Base-by-base conservation (phyloP, 2,329 filamentous ascomycete species). In the Elsinoe arachidis region DNA sequence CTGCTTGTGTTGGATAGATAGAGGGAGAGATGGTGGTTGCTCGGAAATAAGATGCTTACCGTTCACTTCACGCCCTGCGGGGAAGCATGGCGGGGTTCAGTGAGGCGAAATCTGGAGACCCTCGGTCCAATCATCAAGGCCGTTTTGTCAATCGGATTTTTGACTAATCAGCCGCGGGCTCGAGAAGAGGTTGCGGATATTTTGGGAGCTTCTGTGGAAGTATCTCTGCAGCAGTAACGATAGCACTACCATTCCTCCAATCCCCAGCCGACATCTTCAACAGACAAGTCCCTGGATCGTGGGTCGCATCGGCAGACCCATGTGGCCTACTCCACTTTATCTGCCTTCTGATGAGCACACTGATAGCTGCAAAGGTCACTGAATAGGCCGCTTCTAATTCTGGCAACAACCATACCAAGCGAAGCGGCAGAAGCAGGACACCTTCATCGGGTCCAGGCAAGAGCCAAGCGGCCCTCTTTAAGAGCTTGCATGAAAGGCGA, bases 131-230 rank as follows among this genome's bases (percentile, higher is more conserved):
- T 46, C 41, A 46, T 26, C 19, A 46, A 23, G 41, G 19, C 19
- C 26, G 46, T 14, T 51, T 51, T 53, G 35, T 21, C 26, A n/a
- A 33, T 3, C 33, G 21, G 49, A 17, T 26, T 23, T 39, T 37
- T 53, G 34, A 53, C 26, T 53, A 53, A 39, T 53, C 49, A 53
- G 49, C 49, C 34, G 46, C 46, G 26, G 46, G 17, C 21, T 26
- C 43, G 15, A 39, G 37, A 39, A 39, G 37, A 17, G 37, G 5
- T n/a, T 39, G 9, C 37, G 14, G 37, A 39, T 17, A 39, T 39
- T 39, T 17, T 39, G 14, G 15, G 14, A 9, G 5, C 5, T n/a
- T 5, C 15, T 39, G 14, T 14, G 5, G 37, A 17, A n/a, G n/a
- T 39, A 9, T 7, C 7, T 30, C 2, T 30, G 26, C 26, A 30